Base-by-base conservation (phyloP, 441 rosid genomes). In the Erysimum pusillum region DNA sequence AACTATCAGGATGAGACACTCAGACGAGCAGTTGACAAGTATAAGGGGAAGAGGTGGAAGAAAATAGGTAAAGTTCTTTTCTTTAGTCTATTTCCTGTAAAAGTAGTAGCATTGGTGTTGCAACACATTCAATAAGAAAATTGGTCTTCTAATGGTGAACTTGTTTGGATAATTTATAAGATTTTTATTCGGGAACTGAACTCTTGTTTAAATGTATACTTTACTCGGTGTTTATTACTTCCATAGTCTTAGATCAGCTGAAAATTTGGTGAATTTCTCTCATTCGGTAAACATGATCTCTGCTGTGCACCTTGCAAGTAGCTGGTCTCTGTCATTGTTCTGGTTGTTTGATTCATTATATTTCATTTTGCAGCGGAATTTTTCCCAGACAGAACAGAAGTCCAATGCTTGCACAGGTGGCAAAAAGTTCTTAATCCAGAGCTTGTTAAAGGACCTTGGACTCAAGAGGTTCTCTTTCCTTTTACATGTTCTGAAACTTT, bases 371-470 rank as follows among this genome's bases (percentile, higher is more conserved):
- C 91, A 96, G 98, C 98, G 65, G 97, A 94, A 56, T 85, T 56
- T 83, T 92, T 92, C 68, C 94, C 94, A 25, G 94, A 85, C 79
- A 89, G 99, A 87, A 87, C 98, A 48, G 98, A 94, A 83, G 98
- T 94, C 61, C 99, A 96, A 66, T 96, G 98, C 83, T 76, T 96
- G 81, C 99, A 96, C 81, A 82, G 98, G 68, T 96, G 99, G 98
- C 98, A 96, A 76, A 96, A 96, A 81, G 99, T 96, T 85, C 91
- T 96, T 49, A 90, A 94, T 78, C 99, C 99, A 3, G 93, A 91
- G n/a, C 97, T 96, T 84, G 81, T 92, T 71, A 96, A 96, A 85
- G 99, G 99, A 82, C 98, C 97, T 69, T 96, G 99, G 99, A 92
- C 93, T 70, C 92, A 84, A 85, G 95, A 96, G 96, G 99, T 94